Evolutionary conservation across 805 yeast species (phyloP), one percentile per base, ranked within the genome.

Genomic region (Candida loeiensis): DNA sequence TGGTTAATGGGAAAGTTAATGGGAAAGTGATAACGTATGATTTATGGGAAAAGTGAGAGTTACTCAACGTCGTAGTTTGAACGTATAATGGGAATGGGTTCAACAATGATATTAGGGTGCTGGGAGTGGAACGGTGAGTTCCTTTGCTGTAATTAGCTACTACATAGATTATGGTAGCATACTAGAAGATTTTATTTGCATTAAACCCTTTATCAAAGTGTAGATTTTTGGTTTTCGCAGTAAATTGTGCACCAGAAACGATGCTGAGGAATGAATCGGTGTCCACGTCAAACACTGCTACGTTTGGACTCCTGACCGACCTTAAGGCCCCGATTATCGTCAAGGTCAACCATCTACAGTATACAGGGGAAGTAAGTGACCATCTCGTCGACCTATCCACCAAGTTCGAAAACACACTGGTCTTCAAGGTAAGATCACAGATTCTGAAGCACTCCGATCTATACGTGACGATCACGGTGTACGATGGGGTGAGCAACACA

Each of bases 291-390:
- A 55, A 58, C 29, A 54, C 69, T 6, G 48, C 58, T 26, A 58
- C 69, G 5, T 61, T 68, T 45, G 72, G 72, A 1, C 56, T 68
- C n/a, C 59, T 65, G 22, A 67, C 65, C 34, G 68, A 67, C 48
- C 50, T 69, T 13, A 38, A 45, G 13, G 51, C 54, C 6, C 71
- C 71, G 1, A 49, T 68, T 7, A 43, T 53, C 6, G 49, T 69
- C 17, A 66, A 64, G 40, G 44, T 69, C 25, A 56, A 66, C 39
- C 55, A 54, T 38, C 55, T 69, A 6, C 56, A 57, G 35, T 37
- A 56, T 46, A 29, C 50, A 40, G 14, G 37, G 31, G 36, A 37
- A 25, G 4, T n/a, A 4, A 17, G 12, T 12, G 39, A 45, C 32
- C 15, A 44, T 15, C 45, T 64, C 22, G 55, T 53, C 1, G 46